phyloP scores from a whole-genome alignment of 2,329 filamentous ascomycete genomes.

The Thelonectria rubi region DNA sequence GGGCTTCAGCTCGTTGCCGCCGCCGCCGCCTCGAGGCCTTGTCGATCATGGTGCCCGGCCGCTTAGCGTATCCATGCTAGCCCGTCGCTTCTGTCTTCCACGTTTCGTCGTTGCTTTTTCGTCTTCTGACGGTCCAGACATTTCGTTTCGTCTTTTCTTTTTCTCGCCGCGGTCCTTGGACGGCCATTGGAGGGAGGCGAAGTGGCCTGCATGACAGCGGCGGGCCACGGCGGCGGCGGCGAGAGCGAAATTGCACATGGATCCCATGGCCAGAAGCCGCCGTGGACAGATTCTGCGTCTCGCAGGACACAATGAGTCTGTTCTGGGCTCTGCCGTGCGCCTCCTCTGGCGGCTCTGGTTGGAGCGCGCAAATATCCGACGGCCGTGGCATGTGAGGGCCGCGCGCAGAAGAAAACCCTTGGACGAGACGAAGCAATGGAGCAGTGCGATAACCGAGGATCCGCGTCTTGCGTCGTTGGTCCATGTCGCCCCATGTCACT shows the following conservation, averaged over 20 bases:
- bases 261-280: conserved; percentile 20
- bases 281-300: neutral
- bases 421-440: neutral
- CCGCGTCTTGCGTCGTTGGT: conserved; percentile 18
- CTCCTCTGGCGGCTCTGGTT: neutral
- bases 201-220: conserved; percentile 30
- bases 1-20: conserved; percentile 20
- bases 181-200: conserved; percentile 4
- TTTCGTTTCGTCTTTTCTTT: conserved; percentile 20
- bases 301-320: neutral
- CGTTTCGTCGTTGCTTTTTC: conserved; percentile 25
- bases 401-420: neutral
- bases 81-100: conserved; percentile 6
- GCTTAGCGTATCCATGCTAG: neutral
- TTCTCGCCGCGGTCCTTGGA: conserved; percentile 8
- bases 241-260: conserved; percentile 32
- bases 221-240: conserved; percentile 8
- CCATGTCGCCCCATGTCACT: conserved; percentile 1
- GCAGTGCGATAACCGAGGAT: conserved; percentile 38
- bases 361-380: neutral
- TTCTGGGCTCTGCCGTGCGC: neutral
- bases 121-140: neutral
- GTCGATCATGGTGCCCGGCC: conserved; percentile 21
- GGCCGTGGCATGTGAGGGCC: neutral
- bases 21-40: neutral